These are phyloP conservation scores for Phialophora tarda DNA, from an alignment of 2,329 filamentous ascomycete genomes.

Conservation along the genomic window DNA sequence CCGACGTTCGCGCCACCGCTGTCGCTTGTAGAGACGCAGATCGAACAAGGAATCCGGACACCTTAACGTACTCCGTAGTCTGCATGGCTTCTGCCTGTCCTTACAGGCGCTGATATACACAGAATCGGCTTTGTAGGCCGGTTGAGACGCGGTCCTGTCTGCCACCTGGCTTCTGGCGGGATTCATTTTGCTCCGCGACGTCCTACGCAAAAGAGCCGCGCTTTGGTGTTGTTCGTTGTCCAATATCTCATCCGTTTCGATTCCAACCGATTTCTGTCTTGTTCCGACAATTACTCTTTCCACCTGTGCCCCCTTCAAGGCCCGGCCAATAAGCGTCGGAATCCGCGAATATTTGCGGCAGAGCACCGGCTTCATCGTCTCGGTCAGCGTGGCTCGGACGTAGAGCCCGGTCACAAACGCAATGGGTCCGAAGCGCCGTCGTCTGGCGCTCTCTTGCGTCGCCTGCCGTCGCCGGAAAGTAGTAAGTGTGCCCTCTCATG, in stretches of 20 bases:
- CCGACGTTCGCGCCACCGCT: neutral
- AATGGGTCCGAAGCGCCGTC: conserved; percentile 39
- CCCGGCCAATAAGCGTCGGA: neutral
- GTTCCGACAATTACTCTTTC: neutral
- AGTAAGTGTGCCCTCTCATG: neutral
- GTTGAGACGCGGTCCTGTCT: neutral
- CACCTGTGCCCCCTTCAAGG: neutral
- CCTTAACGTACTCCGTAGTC: neutral
- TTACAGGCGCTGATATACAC: neutral
- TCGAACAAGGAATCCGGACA: neutral
- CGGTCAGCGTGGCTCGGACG: neutral
- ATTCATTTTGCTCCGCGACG: neutral
- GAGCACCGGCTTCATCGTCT: neutral
- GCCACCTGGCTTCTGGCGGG: neutral
- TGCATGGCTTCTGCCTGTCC: conserved; percentile 4
- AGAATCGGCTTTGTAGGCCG: neutral
- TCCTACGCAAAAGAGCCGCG: neutral
- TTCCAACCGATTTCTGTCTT: neutral
- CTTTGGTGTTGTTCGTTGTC: neutral
- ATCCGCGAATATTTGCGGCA: neutral
- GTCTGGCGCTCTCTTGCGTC: conserved; percentile 39
- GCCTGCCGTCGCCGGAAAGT: conserved; percentile 39
- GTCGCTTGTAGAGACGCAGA: neutral
- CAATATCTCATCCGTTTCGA: neutral
- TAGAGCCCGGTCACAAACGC: conserved; percentile 12